Percentiles rank a stretch among this genome's conserved stretches.
Conservation (phyloP, 202 grass and related monocot genomes). For the Eragrostis tef region DNA sequence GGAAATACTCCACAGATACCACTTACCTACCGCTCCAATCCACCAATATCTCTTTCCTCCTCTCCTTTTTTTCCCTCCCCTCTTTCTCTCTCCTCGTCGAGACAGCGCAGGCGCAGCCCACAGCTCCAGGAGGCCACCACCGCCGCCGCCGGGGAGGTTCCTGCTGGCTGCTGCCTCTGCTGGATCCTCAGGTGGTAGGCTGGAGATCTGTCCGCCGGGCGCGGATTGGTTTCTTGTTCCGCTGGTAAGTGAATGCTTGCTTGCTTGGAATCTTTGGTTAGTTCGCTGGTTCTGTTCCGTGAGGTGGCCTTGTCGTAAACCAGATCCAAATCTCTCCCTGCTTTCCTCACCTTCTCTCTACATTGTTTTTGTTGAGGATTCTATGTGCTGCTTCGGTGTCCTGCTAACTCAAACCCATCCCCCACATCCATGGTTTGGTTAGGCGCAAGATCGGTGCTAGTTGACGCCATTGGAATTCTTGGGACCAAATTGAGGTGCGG, state of each 20-base stretch:
- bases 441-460: background rate
- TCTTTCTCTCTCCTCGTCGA: background rate
- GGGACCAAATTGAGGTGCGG: constrained; percentile 16
- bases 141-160: background rate
- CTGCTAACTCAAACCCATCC: background rate
- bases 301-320: background rate
- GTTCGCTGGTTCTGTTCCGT: background rate
- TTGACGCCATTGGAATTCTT: background rate
- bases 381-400: background rate
- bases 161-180: background rate
- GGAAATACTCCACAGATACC: constrained; percentile 45
- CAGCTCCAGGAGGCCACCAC: background rate
- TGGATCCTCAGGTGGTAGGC: constrained; percentile 38
- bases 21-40: constrained; percentile 50
- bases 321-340: constrained; percentile 14
- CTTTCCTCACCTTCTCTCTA: background rate
- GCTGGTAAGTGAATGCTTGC: constrained; percentile 6
- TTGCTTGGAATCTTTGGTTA: constrained; percentile 12
- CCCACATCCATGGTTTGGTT: background rate
- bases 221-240: constrained; percentile 4
- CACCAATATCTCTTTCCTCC: constrained; percentile 27
- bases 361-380: background rate
- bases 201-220: constrained; percentile 35
- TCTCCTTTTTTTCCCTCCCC: too few species aligned
- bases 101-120: background rate